These are phyloP conservation scores for Backusella mclennaniae DNA, from an alignment of 192 early-diverging fungal species.

Conservation along the genomic window DNA sequence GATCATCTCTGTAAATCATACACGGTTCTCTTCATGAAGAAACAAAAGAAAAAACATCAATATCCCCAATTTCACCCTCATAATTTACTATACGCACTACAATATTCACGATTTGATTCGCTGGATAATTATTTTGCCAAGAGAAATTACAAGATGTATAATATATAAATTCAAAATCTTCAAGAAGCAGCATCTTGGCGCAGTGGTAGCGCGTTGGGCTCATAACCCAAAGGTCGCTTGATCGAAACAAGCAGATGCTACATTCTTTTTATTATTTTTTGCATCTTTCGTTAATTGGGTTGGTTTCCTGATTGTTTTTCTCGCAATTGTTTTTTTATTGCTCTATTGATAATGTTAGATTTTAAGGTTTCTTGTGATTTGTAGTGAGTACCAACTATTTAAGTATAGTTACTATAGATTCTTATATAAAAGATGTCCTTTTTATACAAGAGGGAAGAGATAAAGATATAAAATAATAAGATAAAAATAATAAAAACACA, in stretches of 20 bases:
- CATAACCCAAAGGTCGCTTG: slow-evolving; percentile 21
- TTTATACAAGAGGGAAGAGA: too few relatives aligned
- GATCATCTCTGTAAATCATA: too few relatives aligned
- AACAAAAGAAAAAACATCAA: neutral
- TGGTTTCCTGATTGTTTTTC: neutral
- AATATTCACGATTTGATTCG: neutral
- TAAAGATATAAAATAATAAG: too few relatives aligned
- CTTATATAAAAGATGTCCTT: too few relatives aligned
- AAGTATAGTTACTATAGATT: too few relatives aligned
- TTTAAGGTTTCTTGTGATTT: too few relatives aligned
- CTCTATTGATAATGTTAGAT: neutral
- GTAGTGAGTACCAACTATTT: too few relatives aligned
- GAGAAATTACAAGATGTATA: neutral
- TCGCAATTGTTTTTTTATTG: neutral
- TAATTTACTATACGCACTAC: neutral
- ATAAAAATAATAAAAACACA: too few relatives aligned
- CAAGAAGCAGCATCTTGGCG: neutral
- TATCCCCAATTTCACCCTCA: neutral
- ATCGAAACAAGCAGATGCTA: slow-evolving; percentile 17
- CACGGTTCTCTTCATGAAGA: too few relatives aligned
- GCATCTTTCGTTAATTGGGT: too few relatives aligned
- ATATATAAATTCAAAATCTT: neutral
- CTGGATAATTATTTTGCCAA: neutral
- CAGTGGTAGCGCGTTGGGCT: slow-evolving; percentile 20
- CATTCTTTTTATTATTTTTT: neutral